Percentiles rank a stretch among this genome's conserved stretches.
Evolutionary conservation across 1,284 basidiomycete species (phyloP).

Genomic region (Moniliella sp.): DNA sequence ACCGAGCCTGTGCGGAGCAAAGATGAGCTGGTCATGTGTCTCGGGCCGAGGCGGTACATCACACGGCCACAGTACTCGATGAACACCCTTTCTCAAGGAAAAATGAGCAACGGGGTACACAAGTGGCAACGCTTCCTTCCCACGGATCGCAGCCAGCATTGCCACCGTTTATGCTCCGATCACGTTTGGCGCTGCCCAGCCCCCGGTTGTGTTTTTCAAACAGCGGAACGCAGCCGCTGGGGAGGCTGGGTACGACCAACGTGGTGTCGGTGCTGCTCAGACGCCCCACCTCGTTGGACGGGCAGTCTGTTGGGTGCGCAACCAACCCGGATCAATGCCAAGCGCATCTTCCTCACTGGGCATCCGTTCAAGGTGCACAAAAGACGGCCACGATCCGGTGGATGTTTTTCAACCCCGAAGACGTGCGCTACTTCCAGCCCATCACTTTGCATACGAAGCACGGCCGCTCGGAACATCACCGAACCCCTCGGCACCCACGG

Average conservation of each 20-base stretch:
- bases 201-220: constrained; percentile 18
- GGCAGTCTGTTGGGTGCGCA: constrained; percentile 71
- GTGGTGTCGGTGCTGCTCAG: constrained; percentile 22
- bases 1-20: constrained; percentile 69
- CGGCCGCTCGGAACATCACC: constrained; percentile 65
- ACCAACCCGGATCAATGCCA: constrained; percentile 72
- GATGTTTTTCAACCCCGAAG: constrained; percentile 93
- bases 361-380: constrained; percentile 95
- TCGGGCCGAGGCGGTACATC: constrained; percentile 62
- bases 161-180: constrained; percentile 60
- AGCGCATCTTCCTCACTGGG: constrained; percentile 75
- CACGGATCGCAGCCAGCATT: constrained; percentile 46
- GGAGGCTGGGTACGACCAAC: constrained; percentile 22
- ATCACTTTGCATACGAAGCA: constrained; percentile 80
- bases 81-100: constrained; percentile 47
- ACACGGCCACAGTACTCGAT: constrained; percentile 80
- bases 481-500: constrained; percentile 93
- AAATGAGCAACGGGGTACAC: constrained; percentile 83
- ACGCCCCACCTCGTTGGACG: constrained; percentile 57
- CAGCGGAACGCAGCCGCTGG: constrained; percentile 9
- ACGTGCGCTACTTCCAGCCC: constrained; percentile 78
- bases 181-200: constrained; percentile 48
- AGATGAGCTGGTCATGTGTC: constrained; percentile 69
- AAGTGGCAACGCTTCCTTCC: constrained; percentile 84
- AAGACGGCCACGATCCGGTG: constrained; percentile 91